Conservation (phyloP, 306 rosid species). For the Castanospermum australe region DNA sequence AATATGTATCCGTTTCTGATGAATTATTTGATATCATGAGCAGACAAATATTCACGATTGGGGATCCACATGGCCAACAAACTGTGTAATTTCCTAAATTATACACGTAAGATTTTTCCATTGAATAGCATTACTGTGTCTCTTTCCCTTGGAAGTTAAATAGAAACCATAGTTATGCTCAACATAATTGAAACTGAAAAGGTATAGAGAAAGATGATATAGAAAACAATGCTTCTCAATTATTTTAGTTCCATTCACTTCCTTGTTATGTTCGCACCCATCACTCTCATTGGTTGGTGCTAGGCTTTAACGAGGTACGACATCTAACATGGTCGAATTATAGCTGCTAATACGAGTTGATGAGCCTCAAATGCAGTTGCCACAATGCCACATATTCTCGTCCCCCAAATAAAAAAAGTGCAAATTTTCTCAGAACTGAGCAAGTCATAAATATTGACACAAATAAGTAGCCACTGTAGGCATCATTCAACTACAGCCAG, state of each 20-base stretch:
- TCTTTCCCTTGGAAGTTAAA: too few relatives aligned
- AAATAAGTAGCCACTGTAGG: constrained; percentile 10
- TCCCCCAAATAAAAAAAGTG: too few relatives aligned
- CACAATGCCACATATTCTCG: too few relatives aligned
- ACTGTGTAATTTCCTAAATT: too few relatives aligned
- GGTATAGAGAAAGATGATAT: neutral
- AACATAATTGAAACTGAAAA: neutral
- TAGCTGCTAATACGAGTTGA: neutral
- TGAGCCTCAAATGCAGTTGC: neutral
- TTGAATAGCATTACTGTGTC: too few relatives aligned
- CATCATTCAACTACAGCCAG: constrained; percentile 14
- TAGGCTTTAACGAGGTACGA: neutral
- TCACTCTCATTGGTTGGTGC: neutral
- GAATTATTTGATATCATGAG: too few relatives aligned
- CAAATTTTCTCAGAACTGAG: neutral
- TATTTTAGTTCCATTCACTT: neutral
- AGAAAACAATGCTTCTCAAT: neutral
- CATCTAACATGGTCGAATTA: neutral
- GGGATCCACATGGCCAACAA: too few relatives aligned
- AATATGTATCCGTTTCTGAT: too few relatives aligned
- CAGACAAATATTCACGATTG: too few relatives aligned
- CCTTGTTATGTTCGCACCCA: neutral
- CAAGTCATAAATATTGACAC: neutral
- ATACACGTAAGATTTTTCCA: too few relatives aligned
- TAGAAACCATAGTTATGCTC: neutral